phyloP scores from a whole-genome alignment of 768 basidiomycete species.

The Mycena pura region DNA sequence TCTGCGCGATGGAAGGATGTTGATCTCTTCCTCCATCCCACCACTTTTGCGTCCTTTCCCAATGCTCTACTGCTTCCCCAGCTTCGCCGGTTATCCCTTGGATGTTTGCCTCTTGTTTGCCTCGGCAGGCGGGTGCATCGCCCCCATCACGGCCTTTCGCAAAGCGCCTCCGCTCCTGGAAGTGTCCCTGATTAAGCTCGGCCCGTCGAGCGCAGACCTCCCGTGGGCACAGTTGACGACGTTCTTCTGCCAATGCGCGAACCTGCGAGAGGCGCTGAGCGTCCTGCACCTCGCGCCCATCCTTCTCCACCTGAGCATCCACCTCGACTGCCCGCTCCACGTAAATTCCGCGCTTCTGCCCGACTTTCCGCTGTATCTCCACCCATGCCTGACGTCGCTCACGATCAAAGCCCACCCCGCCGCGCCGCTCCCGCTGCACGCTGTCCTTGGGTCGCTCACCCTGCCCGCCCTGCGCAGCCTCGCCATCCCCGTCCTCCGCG shows the following conservation, averaged over 20 bases:
- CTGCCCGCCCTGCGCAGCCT: background rate
- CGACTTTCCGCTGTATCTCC: background rate
- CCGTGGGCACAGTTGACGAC: slow-evolving; percentile 1
- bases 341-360: background rate
- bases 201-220: background rate
- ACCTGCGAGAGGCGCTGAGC: background rate
- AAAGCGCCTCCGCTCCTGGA: background rate
- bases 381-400: background rate
- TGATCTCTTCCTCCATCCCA: slow-evolving; percentile 3
- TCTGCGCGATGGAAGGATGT: background rate
- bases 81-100: slow-evolving; percentile 6
- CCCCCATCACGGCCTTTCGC: background rate
- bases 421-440: background rate
- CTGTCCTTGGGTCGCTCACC: background rate
- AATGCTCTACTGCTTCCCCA: background rate
- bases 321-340: background rate
- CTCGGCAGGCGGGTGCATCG: too few relatives aligned
- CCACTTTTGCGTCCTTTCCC: background rate
- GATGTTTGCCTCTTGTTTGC: too few relatives aligned
- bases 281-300: background rate
- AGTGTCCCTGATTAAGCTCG: slow-evolving; percentile 1
- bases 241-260: background rate
- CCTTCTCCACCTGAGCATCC: background rate
- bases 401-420: slow-evolving; percentile 1
- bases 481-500: background rate